Conservation (phyloP, 2,329 filamentous ascomycete genomes). For the Penicillium verrucosum region DNA sequence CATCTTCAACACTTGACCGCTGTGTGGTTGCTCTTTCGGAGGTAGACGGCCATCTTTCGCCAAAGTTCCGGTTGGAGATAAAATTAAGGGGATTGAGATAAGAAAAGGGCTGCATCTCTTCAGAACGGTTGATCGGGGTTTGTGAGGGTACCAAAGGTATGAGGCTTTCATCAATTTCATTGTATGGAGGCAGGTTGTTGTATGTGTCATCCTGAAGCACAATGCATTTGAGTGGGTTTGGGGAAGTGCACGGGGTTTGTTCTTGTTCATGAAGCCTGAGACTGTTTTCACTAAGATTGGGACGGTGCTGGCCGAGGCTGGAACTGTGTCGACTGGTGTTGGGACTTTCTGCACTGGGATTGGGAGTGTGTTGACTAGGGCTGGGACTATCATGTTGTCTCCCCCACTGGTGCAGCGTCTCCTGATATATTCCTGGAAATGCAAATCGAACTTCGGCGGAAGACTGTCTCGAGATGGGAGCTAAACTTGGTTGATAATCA, state of each 20-base stretch:
- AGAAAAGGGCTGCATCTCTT: not conserved
- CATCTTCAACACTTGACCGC: not conserved
- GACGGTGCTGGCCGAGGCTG: not conserved
- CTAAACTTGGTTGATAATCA: not conserved
- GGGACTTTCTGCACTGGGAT: too few relatives aligned
- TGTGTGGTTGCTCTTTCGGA: not conserved
- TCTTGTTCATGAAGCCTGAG: not conserved
- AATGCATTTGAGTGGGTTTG: not conserved
- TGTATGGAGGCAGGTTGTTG: not conserved
- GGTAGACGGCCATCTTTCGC: not conserved
- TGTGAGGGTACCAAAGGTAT: not conserved
- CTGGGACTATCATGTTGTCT: not conserved
- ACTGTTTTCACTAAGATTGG: not conserved
- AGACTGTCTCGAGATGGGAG: not conserved
- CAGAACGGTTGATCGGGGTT: not conserved
- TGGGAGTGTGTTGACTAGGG: not conserved
- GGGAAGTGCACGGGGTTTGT: not conserved
- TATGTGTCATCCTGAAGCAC: not conserved
- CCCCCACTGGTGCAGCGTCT: slow-evolving; percentile 17
- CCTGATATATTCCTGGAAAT: slow-evolving; percentile 20
- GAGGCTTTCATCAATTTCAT: not conserved
- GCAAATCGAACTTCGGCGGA: slow-evolving; percentile 18
- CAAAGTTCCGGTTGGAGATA: not conserved
- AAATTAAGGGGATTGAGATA: not conserved
- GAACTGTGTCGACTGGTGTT: not conserved